Evolutionary conservation across 441 rosid species (phyloP).

Genomic region (Pelargonium australe): DNA sequence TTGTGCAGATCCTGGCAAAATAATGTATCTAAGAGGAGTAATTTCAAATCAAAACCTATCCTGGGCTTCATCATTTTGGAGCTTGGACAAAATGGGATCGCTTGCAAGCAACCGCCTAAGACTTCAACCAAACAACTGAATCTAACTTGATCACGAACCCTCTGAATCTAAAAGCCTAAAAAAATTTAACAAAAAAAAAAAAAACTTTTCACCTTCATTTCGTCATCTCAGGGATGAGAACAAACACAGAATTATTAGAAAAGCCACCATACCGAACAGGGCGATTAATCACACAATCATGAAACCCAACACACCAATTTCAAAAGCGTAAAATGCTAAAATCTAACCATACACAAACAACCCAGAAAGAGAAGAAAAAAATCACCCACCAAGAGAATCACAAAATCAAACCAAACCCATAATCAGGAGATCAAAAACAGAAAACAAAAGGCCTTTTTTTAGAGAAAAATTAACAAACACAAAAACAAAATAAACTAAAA

Average conservation of each 20-base stretch:
- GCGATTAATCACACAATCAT: neutral
- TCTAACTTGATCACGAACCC: neutral
- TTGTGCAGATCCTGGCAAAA: neutral
- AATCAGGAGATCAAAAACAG: neutral
- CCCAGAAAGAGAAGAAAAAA: neutral
- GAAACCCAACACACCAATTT: neutral
- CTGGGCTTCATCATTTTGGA: neutral
- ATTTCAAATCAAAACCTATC: neutral
- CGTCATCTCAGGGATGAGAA: neutral
- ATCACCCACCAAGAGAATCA: constrained; percentile 4
- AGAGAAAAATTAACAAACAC: neutral
- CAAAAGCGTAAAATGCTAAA: neutral
- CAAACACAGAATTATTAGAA: neutral
- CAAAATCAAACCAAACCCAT: neutral
- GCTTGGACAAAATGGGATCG: neutral
- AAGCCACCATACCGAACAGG: neutral
- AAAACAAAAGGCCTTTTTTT: neutral
- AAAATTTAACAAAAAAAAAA: neutral
- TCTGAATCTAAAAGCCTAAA: neutral
- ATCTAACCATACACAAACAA: neutral
- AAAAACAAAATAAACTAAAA: neutral
- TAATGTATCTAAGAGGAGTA: neutral
- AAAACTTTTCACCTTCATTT: constrained; percentile 3
- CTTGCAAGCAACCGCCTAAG: neutral
- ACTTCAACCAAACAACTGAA: neutral